Evolutionary conservation across 306 rosid species (phyloP).

Genomic region (Calophaca sinica): DNA sequence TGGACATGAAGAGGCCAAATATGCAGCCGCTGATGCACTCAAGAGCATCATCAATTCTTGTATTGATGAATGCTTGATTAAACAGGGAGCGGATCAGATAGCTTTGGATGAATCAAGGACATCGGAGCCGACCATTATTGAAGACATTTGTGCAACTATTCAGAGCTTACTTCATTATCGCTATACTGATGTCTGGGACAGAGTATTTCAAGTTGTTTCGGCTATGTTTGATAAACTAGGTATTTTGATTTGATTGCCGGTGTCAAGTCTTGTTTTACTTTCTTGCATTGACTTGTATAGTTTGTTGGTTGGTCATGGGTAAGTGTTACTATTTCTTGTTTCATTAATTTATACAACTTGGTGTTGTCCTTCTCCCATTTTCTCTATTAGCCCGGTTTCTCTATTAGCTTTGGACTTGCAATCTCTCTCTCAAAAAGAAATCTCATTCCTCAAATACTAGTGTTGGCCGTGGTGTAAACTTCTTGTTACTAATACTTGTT

Average conservation of each 20-base stretch:
- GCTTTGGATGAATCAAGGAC: conserved; percentile 52
- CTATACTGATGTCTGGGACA: conserved; percentile 68
- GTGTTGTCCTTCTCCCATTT: not conserved
- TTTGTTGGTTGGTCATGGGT: not conserved
- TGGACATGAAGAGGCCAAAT: too few species aligned
- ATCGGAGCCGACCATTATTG: conserved; percentile 76
- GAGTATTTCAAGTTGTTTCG: conserved; percentile 71
- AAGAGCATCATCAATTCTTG: conserved; percentile 68
- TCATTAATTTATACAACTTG: conserved; percentile 7
- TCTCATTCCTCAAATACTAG: not conserved
- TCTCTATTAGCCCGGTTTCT: too few species aligned
- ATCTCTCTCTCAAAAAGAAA: too few species aligned
- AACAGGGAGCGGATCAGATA: conserved; percentile 74
- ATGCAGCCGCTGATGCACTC: conserved; percentile 61
- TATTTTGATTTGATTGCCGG: conserved; percentile 46
- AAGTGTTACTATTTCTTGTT: not conserved
- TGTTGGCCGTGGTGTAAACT: not conserved
- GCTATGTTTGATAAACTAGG: conserved; percentile 78
- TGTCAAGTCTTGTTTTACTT: conserved; percentile 12
- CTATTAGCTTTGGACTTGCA: not conserved
- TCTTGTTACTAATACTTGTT: not conserved
- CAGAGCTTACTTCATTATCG: conserved; percentile 79
- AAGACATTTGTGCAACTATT: conserved; percentile 66
- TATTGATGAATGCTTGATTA: conserved; percentile 74
- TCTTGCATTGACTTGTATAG: not conserved